These are phyloP conservation scores for Geranium rotundifolium DNA, from an alignment of 345 rosid species.

Conservation along the genomic window DNA sequence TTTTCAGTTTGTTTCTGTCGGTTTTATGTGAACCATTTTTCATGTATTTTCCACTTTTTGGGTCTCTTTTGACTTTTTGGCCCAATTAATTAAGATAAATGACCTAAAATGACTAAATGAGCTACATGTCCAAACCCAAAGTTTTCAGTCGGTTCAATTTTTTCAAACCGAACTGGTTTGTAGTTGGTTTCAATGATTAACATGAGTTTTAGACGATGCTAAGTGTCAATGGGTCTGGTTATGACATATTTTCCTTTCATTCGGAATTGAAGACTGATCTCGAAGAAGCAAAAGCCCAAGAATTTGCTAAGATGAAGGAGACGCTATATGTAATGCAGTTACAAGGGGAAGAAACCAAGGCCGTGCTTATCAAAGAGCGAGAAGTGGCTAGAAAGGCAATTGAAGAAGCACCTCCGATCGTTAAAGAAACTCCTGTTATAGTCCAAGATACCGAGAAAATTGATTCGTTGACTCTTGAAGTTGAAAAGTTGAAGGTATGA, in stretches of 20 bases:
- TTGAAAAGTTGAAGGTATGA: conserved; percentile 64
- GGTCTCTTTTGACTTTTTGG: too few species aligned
- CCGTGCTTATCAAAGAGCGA: conserved; percentile 56
- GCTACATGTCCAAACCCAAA: too few species aligned
- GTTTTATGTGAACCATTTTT: too few species aligned
- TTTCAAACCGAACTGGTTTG: too few species aligned
- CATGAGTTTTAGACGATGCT: neutral
- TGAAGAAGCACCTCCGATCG: conserved; percentile 63
- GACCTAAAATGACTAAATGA: too few species aligned
- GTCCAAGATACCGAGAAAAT: conserved; percentile 74
- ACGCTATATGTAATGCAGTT: conserved; percentile 44
- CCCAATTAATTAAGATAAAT: too few species aligned
- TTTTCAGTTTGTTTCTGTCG: too few species aligned
- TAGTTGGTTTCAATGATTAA: neutral
- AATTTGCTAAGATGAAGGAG: conserved; percentile 62
- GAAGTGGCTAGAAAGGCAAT: conserved; percentile 78
- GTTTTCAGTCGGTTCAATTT: too few species aligned
- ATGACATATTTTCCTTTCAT: conserved; percentile 4
- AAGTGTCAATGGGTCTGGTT: neutral
- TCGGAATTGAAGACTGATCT: conserved; percentile 55
- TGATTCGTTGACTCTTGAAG: conserved; percentile 46
- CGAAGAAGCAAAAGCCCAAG: conserved; percentile 85
- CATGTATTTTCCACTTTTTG: too few species aligned
- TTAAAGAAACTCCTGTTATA: conserved; percentile 67
- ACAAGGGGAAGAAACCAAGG: conserved; percentile 50